Evolutionary conservation across 257 asterid genomes (phyloP).

Genomic region (Leonotis leonurus): DNA sequence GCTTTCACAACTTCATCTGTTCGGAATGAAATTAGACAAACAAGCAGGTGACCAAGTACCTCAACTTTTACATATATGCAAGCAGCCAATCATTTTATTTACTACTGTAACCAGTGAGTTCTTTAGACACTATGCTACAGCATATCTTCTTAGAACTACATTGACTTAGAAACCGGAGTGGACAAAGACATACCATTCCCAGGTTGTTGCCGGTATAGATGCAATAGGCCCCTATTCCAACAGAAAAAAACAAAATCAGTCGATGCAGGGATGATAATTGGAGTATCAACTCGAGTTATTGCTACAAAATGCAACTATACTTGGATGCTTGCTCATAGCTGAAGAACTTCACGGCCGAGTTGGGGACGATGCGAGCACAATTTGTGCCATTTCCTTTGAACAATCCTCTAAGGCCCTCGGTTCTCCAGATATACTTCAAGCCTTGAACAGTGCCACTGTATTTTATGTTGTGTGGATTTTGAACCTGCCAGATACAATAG

Average conservation of each 20-base stretch:
- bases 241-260: constrained; percentile 16
- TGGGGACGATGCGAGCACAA: constrained; percentile 91
- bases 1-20: constrained; percentile 5
- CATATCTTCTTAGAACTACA: background rate
- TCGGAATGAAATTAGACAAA: background rate
- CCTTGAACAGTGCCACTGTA: constrained; percentile 85
- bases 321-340: constrained; percentile 97
- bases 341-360: constrained; percentile 94
- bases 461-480: constrained; percentile 80
- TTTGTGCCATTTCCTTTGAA: constrained; percentile 90
- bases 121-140: background rate
- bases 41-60: background rate
- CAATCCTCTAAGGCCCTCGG: constrained; percentile 75
- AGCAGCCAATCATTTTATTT: background rate
- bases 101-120: background rate
- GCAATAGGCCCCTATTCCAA: constrained; percentile 68
- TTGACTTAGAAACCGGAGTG: background rate
- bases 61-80: background rate
- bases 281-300: background rate
- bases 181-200: constrained; percentile 60
- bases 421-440: constrained; percentile 69
- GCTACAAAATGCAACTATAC: constrained; percentile 28
- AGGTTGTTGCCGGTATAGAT: constrained; percentile 59
- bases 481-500: constrained; percentile 56
- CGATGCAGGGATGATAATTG: constrained; percentile 10